Base-by-base conservation (phyloP, 2,329 filamentous ascomycete genomes). In the Tolypocladium amazonense region DNA sequence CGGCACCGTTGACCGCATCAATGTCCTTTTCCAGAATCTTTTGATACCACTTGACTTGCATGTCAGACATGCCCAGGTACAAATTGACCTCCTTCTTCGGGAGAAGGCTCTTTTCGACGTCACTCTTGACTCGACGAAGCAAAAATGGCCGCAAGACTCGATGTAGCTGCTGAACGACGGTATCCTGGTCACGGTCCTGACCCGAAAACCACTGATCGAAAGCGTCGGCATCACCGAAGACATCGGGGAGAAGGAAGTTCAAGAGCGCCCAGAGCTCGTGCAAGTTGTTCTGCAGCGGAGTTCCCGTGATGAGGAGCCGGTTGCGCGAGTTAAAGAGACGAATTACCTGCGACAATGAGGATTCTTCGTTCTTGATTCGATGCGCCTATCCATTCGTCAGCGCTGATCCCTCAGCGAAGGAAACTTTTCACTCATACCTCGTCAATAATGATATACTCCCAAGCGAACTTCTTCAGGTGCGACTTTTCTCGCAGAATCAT, bases 391-490 rank as follows among this genome's bases (percentile, higher is more conserved):
- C 20, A 8, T 45, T 41, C 5, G 60, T 70, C 56, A 71, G 65
- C 35, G 33, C 50, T 37, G 11, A 6, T 23, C 50, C n/a, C 1
- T 23, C 30, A 12, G 30, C 3, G 23, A 35, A 37, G 14, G 30
- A 11, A 2, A 12, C 20, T 14, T 20, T 37, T 6, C 30, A 30
- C 50, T 56, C 66, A 47, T 65, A 74, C 73, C 67, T 99, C 94
- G 69, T 99, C 94, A 64, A 99, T 96, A 66, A 99, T 96, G 74
- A 99, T 99, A 75, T 99, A 99, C 73, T 99, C 93, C 94, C 94
- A 99, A 0, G 94, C 92, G 72, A 99, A 96, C 74, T 97, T 97
- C 77, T 94, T 96, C 65, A 99, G 75, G 66, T 96, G 91, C 1
- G 89, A 81, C 77, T 99, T 97, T 72, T 99, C 94, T 60, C 94